These are phyloP conservation scores for Leucosporidium yakuticum DNA, from an alignment of 768 basidiomycete genomes.

Conservation along the genomic window DNA sequence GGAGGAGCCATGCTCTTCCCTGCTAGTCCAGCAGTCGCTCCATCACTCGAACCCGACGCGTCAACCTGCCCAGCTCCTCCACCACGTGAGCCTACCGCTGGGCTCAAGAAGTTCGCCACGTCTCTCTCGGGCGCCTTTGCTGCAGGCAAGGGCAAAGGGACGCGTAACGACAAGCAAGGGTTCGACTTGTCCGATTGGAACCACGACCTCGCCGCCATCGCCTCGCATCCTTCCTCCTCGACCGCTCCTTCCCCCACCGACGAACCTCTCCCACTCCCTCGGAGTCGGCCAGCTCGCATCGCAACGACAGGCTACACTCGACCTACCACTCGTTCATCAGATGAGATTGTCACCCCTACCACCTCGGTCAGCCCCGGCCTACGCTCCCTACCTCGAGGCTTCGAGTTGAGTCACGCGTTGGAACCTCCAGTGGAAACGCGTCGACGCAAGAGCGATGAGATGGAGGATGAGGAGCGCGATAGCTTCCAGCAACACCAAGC, in stretches of 20 bases:
- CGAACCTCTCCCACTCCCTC: conserved; percentile 4
- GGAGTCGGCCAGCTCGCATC: conserved; percentile 24
- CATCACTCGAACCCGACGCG: conserved; percentile 2
- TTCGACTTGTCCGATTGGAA: conserved; percentile 35
- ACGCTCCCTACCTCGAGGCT: not conserved
- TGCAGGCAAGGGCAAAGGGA: conserved; percentile 21
- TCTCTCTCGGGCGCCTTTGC: conserved; percentile 8
- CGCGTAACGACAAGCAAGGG: conserved; percentile 19
- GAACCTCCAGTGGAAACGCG: conserved; percentile 15
- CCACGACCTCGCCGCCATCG: conserved; percentile 30
- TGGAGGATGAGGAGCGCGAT: conserved; percentile 26
- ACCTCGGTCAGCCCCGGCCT: not conserved
- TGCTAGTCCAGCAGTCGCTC: not conserved
- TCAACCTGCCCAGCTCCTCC: conserved; percentile 9
- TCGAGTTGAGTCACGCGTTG: not conserved
- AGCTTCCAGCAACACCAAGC: conserved; percentile 1
- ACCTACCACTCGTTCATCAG: not conserved
- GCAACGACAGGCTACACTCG: conserved; percentile 1
- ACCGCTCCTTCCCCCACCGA: not conserved
- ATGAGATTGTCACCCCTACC: conserved; percentile 1
- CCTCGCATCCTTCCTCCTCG: conserved; percentile 26
- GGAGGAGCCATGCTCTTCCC: conserved; percentile 25
- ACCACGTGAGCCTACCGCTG: conserved; percentile 7
- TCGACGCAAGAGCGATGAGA: conserved; percentile 35
- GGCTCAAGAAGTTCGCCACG: conserved; percentile 25